Evolutionary conservation across 2,329 filamentous ascomycete species (phyloP).

Genomic region (Alternaria burnsii): DNA sequence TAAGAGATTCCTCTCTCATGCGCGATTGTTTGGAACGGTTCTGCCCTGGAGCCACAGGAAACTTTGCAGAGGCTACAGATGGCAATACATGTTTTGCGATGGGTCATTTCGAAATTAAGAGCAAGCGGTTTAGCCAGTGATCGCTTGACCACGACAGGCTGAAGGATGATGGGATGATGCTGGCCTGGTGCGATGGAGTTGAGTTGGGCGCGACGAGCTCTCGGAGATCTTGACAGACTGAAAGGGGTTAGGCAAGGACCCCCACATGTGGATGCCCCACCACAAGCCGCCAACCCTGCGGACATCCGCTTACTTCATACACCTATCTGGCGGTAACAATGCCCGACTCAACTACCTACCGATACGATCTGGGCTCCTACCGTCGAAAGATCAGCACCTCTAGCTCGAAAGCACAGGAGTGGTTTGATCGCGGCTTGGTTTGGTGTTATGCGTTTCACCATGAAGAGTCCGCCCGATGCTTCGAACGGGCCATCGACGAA

Average conservation of each 20-base stretch:
- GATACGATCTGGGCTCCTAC: conserved; percentile 68
- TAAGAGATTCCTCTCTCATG: too few relatives aligned
- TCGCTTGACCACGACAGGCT: not conserved
- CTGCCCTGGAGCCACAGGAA: not conserved
- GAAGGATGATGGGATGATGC: too few relatives aligned
- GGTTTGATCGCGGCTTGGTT: conserved; percentile 76
- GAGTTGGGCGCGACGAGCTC: not conserved
- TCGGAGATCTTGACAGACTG: not conserved
- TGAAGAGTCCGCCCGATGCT: conserved; percentile 72
- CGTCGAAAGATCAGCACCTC: conserved; percentile 64
- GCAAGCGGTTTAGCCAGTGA: not conserved
- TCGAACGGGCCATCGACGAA: conserved; percentile 64
- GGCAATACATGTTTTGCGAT: not conserved
- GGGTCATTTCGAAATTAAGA: not conserved
- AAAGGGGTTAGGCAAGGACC: not conserved
- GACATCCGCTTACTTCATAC: not conserved
- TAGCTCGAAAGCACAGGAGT: conserved; percentile 64
- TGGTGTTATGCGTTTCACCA: conserved; percentile 83
- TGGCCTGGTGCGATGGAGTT: not conserved
- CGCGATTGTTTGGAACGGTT: too few relatives aligned
- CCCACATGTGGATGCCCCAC: not conserved
- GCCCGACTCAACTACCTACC: conserved; percentile 26
- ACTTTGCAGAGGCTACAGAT: not conserved
- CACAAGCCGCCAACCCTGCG: not conserved
- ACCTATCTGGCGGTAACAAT: not conserved